Evolutionary conservation across 2,329 filamentous ascomycete genomes (phyloP).

Genomic region (Fusarium setosum): DNA sequence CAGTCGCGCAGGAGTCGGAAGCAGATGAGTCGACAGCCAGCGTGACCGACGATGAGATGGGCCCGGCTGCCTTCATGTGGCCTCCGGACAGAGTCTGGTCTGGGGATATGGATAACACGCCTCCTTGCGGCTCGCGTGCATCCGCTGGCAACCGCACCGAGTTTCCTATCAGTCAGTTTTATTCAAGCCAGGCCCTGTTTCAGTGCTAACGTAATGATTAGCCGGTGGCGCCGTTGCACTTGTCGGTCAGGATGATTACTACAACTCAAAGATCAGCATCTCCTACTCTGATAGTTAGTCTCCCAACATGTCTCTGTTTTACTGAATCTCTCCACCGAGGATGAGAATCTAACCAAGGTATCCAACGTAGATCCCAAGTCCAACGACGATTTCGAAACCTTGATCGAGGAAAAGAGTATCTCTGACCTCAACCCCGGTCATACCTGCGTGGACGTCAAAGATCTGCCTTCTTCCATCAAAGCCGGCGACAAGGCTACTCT

Average conservation of each 20-base stretch:
- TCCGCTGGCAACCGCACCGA: slow-evolving; percentile 61
- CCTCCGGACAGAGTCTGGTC: slow-evolving; percentile 67
- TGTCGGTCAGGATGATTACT: slow-evolving; percentile 68
- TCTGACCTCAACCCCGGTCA: slow-evolving; percentile 57
- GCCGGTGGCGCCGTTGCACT: slow-evolving; percentile 66
- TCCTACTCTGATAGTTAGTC: slow-evolving; percentile 60
- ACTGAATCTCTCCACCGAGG: neutral
- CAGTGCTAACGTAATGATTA: slow-evolving; percentile 36
- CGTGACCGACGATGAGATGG: slow-evolving; percentile 50
- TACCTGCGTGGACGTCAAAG: slow-evolving; percentile 55
- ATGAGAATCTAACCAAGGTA: neutral
- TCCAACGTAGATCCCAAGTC: slow-evolving; percentile 49
- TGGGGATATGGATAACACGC: slow-evolving; percentile 64
- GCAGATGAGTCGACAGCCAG: slow-evolving; percentile 18
- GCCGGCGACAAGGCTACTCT: slow-evolving; percentile 60
- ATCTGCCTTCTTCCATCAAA: slow-evolving; percentile 47
- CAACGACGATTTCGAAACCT: slow-evolving; percentile 54
- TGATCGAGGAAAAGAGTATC: slow-evolving; percentile 50
- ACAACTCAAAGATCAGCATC: slow-evolving; percentile 63
- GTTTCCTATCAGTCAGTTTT: slow-evolving; percentile 62
- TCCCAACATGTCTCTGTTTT: neutral
- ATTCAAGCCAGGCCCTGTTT: neutral
- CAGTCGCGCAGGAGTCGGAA: slow-evolving; percentile 16
- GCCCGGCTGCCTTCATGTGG: slow-evolving; percentile 71
- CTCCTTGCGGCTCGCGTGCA: slow-evolving; percentile 66